Conservation (phyloP, 257 asterid species). For the Phtheirospermum japonicum region DNA sequence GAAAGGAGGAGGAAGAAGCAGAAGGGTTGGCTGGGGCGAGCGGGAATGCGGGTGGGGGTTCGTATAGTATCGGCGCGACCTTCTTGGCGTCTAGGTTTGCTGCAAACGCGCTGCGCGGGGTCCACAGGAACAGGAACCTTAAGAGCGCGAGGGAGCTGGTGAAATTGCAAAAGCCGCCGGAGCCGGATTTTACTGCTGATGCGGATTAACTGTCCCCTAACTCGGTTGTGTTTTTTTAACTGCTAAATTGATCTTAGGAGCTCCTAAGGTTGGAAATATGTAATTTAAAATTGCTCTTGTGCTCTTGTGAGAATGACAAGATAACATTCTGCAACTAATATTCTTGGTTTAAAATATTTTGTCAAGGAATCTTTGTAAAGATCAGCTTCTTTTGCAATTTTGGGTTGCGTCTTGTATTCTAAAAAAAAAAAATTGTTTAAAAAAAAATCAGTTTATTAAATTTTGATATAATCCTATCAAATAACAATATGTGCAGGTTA, state of each 20-base stretch:
- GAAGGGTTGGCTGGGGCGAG: slow-evolving; percentile 43
- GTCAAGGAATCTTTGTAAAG: not conserved
- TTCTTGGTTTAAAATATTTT: not conserved
- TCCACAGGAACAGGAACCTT: slow-evolving; percentile 86
- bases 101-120: slow-evolving; percentile 82
- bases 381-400: not conserved
- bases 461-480: too few species aligned
- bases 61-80: slow-evolving; percentile 83
- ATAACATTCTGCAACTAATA: not conserved
- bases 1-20: slow-evolving; percentile 79
- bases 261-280: slow-evolving; percentile 21
- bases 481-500: too few species aligned
- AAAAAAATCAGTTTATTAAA: too few species aligned
- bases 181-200: slow-evolving; percentile 90
- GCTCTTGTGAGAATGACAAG: not conserved
- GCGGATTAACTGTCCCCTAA: slow-evolving; percentile 47
- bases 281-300: slow-evolving; percentile 18
- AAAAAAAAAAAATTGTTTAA: too few species aligned
- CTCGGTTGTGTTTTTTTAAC: not conserved
- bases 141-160: slow-evolving; percentile 79
- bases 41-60: slow-evolving; percentile 39
- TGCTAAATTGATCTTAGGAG: slow-evolving; percentile 21
- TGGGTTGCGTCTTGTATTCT: slow-evolving; percentile 4
- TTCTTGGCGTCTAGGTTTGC: slow-evolving; percentile 80
- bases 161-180: slow-evolving; percentile 83